phyloP scores from a whole-genome alignment of 495 filamentous ascomycete genomes.

The Penicillium mononematosum region DNA sequence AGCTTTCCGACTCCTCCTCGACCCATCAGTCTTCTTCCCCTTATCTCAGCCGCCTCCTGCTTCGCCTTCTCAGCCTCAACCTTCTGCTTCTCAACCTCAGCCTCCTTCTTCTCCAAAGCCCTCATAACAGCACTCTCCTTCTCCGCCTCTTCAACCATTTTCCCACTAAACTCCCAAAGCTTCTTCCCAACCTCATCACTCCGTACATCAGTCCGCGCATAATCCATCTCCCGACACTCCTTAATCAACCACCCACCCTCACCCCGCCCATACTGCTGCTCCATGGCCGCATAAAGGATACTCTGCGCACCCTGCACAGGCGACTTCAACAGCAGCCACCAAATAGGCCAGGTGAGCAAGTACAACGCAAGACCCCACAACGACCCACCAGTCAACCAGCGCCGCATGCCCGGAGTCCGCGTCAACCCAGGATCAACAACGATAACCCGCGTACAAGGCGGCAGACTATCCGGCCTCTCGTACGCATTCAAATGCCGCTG shows the following conservation, averaged over 20 bases:
- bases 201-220: conserved; percentile 67
- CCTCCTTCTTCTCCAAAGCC: conserved; percentile 66
- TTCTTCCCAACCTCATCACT: conserved; percentile 76
- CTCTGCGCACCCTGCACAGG: conserved; percentile 80
- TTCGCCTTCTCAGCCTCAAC: conserved; percentile 43
- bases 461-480: conserved; percentile 75
- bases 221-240: conserved; percentile 78
- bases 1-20: conserved; percentile 44
- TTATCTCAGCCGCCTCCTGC: conserved; percentile 43
- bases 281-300: conserved; percentile 82
- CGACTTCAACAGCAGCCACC: conserved; percentile 87
- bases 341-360: conserved; percentile 70
- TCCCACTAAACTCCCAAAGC: conserved; percentile 86
- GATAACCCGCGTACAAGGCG: conserved; percentile 75
- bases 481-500: conserved; percentile 85
- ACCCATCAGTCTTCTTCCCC: conserved; percentile 40
- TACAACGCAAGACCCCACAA: conserved; percentile 81
- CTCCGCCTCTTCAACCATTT: conserved; percentile 77
- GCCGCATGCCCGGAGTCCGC: conserved; percentile 80
- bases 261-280: conserved; percentile 60
- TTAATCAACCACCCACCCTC: conserved; percentile 75
- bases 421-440: conserved; percentile 81
- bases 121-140: conserved; percentile 71
- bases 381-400: conserved; percentile 81
- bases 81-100: conserved; percentile 50